Conservation (phyloP, 352 stramenopile species). For the Peronospora belbahrii region DNA sequence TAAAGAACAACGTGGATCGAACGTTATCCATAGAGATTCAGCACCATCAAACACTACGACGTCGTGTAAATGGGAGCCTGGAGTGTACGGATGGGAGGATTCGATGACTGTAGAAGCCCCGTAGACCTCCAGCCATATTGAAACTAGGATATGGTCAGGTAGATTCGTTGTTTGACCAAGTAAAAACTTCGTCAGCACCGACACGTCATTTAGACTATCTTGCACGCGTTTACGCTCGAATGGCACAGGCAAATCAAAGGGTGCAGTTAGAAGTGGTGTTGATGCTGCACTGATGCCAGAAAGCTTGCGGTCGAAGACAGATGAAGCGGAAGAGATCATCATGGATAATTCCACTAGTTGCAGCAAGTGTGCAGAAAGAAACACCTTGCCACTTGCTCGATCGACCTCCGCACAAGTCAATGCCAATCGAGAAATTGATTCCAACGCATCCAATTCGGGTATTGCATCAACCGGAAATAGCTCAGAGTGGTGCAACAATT, state of each 20-base stretch:
- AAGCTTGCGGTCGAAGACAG: conserved; percentile 31
- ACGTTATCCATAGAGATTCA: conserved; percentile 49
- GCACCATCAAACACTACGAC: conserved; percentile 44
- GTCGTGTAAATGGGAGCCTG: conserved; percentile 21
- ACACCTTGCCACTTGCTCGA: conserved; percentile 50
- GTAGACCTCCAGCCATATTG: conserved; percentile 79
- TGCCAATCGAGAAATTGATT: conserved; percentile 54
- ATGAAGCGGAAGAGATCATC: conserved; percentile 35
- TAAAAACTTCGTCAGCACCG: conserved; percentile 48
- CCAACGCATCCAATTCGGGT: conserved; percentile 51
- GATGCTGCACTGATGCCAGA: not conserved
- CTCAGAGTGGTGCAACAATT: conserved; percentile 58
- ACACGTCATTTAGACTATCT: conserved; percentile 48
- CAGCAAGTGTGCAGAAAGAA: conserved; percentile 67
- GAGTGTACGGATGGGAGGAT: conserved; percentile 50
- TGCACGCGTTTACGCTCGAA: conserved; percentile 35
- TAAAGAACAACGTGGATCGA: conserved; percentile 58
- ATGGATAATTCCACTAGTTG: conserved; percentile 76
- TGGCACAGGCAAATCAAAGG: conserved; percentile 33
- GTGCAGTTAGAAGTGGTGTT: conserved; percentile 1
- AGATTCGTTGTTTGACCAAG: conserved; percentile 39
- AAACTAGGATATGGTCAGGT: conserved; percentile 44
- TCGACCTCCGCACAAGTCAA: conserved; percentile 50
- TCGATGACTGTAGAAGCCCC: conserved; percentile 54
- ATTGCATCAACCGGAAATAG: conserved; percentile 49